Base-by-base conservation (phyloP, 805 yeast species). In the Lipomyces anomalus region DNA sequence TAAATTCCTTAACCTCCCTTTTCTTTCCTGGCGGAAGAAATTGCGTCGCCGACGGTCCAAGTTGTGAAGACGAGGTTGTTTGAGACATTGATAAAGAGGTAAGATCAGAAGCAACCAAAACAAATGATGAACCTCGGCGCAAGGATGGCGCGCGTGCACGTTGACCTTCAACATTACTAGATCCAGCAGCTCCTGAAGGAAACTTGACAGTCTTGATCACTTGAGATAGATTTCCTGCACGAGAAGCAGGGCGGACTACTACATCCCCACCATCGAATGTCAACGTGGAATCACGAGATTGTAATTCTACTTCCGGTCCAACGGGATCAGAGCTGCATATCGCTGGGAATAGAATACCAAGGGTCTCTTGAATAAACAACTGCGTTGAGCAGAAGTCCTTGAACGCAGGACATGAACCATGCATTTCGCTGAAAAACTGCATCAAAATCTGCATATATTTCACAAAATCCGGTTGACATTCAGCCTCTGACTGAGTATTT, bases 361-460 rank as follows among this genome's bases (percentile, higher is more conserved):
- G 46, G 35, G 49, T 46, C 30, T 51, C 54, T 13, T 52, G 48
- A 16, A 51, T 38, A 29, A 51, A 51, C 3, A 42, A 30, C 4
- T 53, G 22, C 4, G 54, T 49, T 24, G 55, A 22, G 40, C 55
- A 51, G 29, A 51, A 51, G 9, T 51, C 55, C 17, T 50, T 53
- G 35, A 51, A 51, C 13, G 48, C 50, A 6, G 47, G 50, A 33
- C 55, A 49, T 13, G 53, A 45, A 11, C 48, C 53, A 28, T 51
- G 55, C 53, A 51, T 50, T 24, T 51, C 54, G 18, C 44, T 44
- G 28, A 51, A 51, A 22, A 51, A 51, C 42, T 51, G 55, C 3
- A 51, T 50, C 28, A 51, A 37, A 2, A 51, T 35, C 21, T 51
- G 55, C 22, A 51, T 28, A 22, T 44, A 42, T 22, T 43, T 43